phyloP scores from a whole-genome alignment of 345 rosid genomes.

The Hevea brasiliensis region DNA sequence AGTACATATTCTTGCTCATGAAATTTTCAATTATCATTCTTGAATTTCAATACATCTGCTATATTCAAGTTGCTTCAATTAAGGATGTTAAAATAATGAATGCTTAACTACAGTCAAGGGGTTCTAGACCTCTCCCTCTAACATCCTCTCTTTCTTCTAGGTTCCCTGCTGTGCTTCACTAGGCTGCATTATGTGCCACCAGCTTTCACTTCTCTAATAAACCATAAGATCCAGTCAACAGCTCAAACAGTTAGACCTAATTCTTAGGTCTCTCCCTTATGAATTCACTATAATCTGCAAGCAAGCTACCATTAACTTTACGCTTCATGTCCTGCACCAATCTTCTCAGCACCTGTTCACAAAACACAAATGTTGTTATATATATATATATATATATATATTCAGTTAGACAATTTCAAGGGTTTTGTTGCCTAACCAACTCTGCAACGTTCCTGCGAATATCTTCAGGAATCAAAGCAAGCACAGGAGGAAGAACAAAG shows the following conservation, averaged over 20 bases:
- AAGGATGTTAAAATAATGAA: too few relatives aligned
- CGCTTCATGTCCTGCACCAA: slow-evolving; percentile 79
- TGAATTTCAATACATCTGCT: not conserved
- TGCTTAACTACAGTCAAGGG: too few relatives aligned
- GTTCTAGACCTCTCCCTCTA: not conserved
- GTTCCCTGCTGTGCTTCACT: not conserved
- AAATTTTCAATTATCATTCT: not conserved
- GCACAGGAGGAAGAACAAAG: slow-evolving; percentile 74
- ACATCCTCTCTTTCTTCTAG: not conserved
- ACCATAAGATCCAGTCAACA: not conserved
- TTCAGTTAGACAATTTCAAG: not conserved
- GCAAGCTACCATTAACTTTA: slow-evolving; percentile 73
- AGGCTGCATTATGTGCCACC: not conserved
- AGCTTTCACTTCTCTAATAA: too few relatives aligned
- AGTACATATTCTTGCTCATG: not conserved
- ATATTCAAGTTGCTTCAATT: not conserved
- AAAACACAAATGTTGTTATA: not conserved
- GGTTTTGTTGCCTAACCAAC: slow-evolving; percentile 38
- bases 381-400: not conserved
- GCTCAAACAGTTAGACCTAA: slow-evolving; percentile 3
- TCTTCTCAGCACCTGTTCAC: slow-evolving; percentile 54
- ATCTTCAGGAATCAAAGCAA: slow-evolving; percentile 66
- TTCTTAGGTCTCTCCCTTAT: slow-evolving; percentile 40
- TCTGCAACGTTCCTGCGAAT: slow-evolving; percentile 59
- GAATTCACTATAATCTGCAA: slow-evolving; percentile 75